phyloP scores from a whole-genome alignment of 2,329 filamentous ascomycete genomes.

The Mycosphaerelloides madeirae region DNA sequence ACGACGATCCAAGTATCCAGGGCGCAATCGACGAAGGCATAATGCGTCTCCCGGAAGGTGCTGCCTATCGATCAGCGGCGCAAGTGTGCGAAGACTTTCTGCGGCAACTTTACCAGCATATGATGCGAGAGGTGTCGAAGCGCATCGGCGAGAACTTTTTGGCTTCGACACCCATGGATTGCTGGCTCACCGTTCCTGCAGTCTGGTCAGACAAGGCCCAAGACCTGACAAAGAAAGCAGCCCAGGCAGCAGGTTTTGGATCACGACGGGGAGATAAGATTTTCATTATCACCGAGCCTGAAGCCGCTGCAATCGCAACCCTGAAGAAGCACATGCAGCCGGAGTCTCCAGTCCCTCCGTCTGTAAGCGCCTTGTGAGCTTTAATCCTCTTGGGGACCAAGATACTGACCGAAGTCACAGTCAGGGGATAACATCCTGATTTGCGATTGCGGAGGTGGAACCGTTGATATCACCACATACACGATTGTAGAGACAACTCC shows the following conservation, averaged over 20 bases:
- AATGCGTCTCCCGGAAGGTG: conserved; percentile 8
- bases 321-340: conserved; percentile 10
- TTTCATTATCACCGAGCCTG: conserved; percentile 25
- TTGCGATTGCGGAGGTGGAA: conserved; percentile 16
- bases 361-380: not conserved
- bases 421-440: conserved; percentile 13
- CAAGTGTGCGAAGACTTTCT: conserved; percentile 11
- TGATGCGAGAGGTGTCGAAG: conserved; percentile 6
- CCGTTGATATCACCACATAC: conserved; percentile 17
- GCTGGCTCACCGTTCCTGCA: conserved; percentile 27
- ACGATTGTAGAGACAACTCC: conserved; percentile 8
- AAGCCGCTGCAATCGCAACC: conserved; percentile 18
- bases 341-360: conserved; percentile 5
- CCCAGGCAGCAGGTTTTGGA: conserved; percentile 19
- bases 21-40: conserved; percentile 11
- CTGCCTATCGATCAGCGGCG: conserved; percentile 1
- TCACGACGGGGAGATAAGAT: conserved; percentile 18
- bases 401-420: no score
- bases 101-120: conserved; percentile 6
- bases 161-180: conserved; percentile 19
- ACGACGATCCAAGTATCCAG: conserved; percentile 12
- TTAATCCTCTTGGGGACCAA: no score
- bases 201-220: conserved; percentile 26
- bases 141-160: conserved; percentile 10
- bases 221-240: conserved; percentile 18